Conservation (phyloP, 2,329 filamentous ascomycete genomes). For the Sporothrix brasiliensis region DNA sequence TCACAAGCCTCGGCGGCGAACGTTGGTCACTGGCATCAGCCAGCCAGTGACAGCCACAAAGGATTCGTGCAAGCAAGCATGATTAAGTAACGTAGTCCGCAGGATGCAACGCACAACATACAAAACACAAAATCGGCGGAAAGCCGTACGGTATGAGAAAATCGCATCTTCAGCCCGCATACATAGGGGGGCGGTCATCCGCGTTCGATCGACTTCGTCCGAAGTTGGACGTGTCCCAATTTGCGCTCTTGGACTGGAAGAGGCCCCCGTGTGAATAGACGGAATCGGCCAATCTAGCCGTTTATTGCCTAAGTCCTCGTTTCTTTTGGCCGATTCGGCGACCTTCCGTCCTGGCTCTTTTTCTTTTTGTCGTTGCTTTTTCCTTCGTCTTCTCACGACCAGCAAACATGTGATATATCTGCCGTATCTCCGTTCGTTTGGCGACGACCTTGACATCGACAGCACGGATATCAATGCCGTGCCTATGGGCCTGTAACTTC, state of each 20-base stretch:
- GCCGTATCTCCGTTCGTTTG: not conserved
- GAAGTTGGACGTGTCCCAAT: not conserved
- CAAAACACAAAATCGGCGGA: not conserved
- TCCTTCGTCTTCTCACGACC: too few relatives aligned
- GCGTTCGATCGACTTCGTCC: slow-evolving; percentile 22
- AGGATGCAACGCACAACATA: too few relatives aligned
- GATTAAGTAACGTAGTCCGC: too few relatives aligned
- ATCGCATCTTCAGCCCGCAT: not conserved
- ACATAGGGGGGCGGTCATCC: not conserved
- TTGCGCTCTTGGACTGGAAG: not conserved
- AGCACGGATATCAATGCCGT: not conserved
- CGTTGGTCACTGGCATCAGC: too few relatives aligned
- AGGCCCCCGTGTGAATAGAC: too few relatives aligned
- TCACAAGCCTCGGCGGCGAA: too few relatives aligned
- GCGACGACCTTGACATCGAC: too few relatives aligned
- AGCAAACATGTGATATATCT: not conserved
- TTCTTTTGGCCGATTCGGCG: slow-evolving; percentile 8
- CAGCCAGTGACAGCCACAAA: too few relatives aligned
- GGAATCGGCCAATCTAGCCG: slow-evolving; percentile 6
- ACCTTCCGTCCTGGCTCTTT: not conserved
- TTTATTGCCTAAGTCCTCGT: not conserved
- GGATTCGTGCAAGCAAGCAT: too few relatives aligned
- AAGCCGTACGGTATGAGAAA: not conserved
- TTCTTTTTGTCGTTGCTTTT: not conserved
- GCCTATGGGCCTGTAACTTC: not conserved